phyloP scores from a whole-genome alignment of 768 basidiomycete genomes.

The Boletus sp. region DNA sequence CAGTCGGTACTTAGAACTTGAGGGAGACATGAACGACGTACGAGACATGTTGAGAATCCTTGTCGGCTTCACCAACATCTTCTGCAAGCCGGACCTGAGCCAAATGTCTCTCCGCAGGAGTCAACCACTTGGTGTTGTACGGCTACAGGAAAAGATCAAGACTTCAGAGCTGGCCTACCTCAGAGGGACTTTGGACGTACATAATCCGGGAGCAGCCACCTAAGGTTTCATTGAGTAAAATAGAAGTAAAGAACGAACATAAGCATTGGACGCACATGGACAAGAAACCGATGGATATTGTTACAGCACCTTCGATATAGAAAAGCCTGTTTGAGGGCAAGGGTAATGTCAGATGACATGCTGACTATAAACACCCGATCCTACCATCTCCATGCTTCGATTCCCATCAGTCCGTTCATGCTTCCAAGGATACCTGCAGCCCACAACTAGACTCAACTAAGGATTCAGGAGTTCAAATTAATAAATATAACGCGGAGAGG shows the following conservation, averaged over 20 bases:
- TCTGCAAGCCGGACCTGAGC: slow-evolving; percentile 67
- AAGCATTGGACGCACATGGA: slow-evolving; percentile 40
- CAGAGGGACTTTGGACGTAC: slow-evolving; percentile 33
- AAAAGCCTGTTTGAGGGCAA: slow-evolving; percentile 49
- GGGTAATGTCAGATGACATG: neutral
- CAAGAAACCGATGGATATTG: slow-evolving; percentile 55
- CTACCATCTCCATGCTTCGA: slow-evolving; percentile 70
- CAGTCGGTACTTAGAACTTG: neutral
- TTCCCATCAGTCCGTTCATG: slow-evolving; percentile 67
- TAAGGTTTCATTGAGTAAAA: slow-evolving; percentile 21
- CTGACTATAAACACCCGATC: slow-evolving; percentile 2
- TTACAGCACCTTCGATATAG: slow-evolving; percentile 68
- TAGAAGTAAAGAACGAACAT: too few species aligned
- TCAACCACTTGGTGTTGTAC: slow-evolving; percentile 61
- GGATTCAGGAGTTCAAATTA: neutral
- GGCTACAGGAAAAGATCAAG: slow-evolving; percentile 38
- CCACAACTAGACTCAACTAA: slow-evolving; percentile 40
- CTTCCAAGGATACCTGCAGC: slow-evolving; percentile 68
- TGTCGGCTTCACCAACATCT: slow-evolving; percentile 65
- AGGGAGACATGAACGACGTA: slow-evolving; percentile 31
- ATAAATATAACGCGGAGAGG: neutral
- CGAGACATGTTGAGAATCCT: slow-evolving; percentile 58
- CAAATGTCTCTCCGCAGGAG: slow-evolving; percentile 47
- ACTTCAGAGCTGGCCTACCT: neutral
- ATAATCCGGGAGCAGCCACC: slow-evolving; percentile 61